These are phyloP conservation scores for Neocatenulostroma microsporum DNA, from an alignment of 2,329 filamentous ascomycete genomes.

Conservation along the genomic window DNA sequence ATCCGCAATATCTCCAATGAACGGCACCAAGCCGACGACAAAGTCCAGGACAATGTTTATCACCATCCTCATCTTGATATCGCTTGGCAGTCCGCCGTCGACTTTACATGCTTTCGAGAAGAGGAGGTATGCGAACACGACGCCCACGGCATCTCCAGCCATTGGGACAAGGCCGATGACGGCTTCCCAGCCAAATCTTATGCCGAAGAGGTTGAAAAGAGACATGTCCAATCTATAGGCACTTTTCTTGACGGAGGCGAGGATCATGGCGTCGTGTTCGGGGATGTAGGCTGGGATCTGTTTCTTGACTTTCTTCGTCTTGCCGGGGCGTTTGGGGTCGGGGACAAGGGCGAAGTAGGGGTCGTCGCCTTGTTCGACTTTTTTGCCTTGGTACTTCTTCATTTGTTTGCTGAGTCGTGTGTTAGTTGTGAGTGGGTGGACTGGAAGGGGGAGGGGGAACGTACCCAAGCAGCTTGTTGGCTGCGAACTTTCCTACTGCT, in stretches of 20 bases:
- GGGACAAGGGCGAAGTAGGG: constrained; percentile 81
- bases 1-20: constrained; percentile 68
- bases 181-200: constrained; percentile 82
- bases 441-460: no score
- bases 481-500: constrained; percentile 42
- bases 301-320: constrained; percentile 77
- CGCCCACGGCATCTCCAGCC: constrained; percentile 69
- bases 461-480: constrained; percentile 44
- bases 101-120: constrained; percentile 64
- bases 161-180: constrained; percentile 77
- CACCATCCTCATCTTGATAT: constrained; percentile 63
- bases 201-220: constrained; percentile 71
- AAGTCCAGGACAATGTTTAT: constrained; percentile 73
- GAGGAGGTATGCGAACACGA: constrained; percentile 66
- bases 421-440: no score
- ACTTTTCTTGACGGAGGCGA: constrained; percentile 76
- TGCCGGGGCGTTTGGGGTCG: constrained; percentile 63
- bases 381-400: constrained; percentile 41
- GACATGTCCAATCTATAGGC: constrained; percentile 81
- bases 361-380: constrained; percentile 46
- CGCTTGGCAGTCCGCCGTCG: constrained; percentile 63
- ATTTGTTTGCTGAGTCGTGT: constrained; percentile 41
- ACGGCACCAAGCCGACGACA: constrained; percentile 62
- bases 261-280: constrained; percentile 68
- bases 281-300: constrained; percentile 77